Conservation (phyloP, 768 basidiomycete species). For the Pleurotus sapidus region DNA sequence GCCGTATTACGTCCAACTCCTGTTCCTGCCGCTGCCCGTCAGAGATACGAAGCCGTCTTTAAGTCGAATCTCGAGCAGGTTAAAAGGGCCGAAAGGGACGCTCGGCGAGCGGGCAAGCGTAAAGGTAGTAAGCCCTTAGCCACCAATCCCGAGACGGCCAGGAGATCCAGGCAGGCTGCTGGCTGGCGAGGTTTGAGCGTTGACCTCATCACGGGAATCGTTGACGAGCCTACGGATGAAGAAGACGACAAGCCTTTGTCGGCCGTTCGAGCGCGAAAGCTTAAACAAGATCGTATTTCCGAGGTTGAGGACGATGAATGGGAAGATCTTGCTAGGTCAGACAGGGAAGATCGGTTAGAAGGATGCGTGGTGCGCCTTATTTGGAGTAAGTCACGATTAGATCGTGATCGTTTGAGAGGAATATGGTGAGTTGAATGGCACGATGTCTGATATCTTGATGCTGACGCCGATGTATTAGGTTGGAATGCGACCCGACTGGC, state of each 20-base stretch:
- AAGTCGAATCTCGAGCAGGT: constrained; percentile 52
- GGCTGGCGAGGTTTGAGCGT: constrained; percentile 77
- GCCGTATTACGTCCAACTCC: constrained; percentile 56
- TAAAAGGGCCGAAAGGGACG: constrained; percentile 34
- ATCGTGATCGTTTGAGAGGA: constrained; percentile 45
- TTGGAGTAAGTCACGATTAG: constrained; percentile 62
- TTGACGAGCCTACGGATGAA: constrained; percentile 22
- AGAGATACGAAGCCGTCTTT: constrained; percentile 69
- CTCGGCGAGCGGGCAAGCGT: constrained; percentile 22
- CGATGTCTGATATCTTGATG: background rate
- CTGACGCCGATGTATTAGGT: constrained; percentile 38
- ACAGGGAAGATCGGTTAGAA: constrained; percentile 44
- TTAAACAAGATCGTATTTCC: constrained; percentile 17
- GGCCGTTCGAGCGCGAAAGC: background rate
- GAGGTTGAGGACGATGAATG: constrained; percentile 27
- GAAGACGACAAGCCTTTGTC: constrained; percentile 6
- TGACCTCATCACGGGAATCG: constrained; percentile 53
- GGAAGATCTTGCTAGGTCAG: constrained; percentile 31
- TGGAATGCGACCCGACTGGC: constrained; percentile 59
- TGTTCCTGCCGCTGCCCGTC: constrained; percentile 59
- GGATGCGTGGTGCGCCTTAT: constrained; percentile 56
- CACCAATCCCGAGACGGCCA: constrained; percentile 31
- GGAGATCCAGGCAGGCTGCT: constrained; percentile 52
- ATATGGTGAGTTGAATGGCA: constrained; percentile 57
- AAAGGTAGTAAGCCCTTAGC: constrained; percentile 25